Evolutionary conservation across 495 filamentous ascomycete genomes (phyloP).

Genomic region (Talaromyces ruber): DNA sequence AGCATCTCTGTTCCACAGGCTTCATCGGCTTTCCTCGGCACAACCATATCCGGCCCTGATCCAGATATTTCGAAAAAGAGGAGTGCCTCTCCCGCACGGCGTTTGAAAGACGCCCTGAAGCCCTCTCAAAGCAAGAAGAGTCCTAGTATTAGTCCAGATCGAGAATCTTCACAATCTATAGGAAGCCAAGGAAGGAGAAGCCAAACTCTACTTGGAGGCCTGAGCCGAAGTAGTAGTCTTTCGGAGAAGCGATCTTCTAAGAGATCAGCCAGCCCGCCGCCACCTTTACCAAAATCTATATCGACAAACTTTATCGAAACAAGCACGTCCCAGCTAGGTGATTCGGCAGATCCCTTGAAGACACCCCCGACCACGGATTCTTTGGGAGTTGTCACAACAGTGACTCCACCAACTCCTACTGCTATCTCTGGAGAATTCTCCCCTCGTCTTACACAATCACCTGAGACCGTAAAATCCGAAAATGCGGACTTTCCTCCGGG

Average conservation of each 20-base stretch:
- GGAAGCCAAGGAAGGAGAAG: slow-evolving; percentile 19
- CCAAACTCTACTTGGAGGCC: slow-evolving; percentile 21
- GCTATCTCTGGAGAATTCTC: slow-evolving; percentile 18
- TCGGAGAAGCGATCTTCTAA: slow-evolving; percentile 27
- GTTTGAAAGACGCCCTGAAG: slow-evolving; percentile 37
- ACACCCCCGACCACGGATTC: slow-evolving; percentile 37
- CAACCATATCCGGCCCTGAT: slow-evolving; percentile 24
- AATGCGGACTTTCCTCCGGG: slow-evolving; percentile 20
- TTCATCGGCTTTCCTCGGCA: neutral
- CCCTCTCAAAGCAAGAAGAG: slow-evolving; percentile 28
- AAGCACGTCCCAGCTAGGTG: slow-evolving; percentile 10
- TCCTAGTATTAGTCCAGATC: slow-evolving; percentile 35
- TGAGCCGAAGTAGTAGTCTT: slow-evolving; percentile 29
- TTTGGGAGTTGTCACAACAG: slow-evolving; percentile 38
- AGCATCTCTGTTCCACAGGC: slow-evolving; percentile 3
- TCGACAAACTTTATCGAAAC: slow-evolving; percentile 19
- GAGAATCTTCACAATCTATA: slow-evolving; percentile 26
- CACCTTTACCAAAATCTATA: slow-evolving; percentile 28
- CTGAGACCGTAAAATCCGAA: slow-evolving; percentile 22
- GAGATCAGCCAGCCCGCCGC: slow-evolving; percentile 15
- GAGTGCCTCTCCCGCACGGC: slow-evolving; percentile 34
- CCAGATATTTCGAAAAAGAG: slow-evolving; percentile 26
- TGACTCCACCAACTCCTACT: slow-evolving; percentile 48
- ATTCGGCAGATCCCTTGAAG: slow-evolving; percentile 13
- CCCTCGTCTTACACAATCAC: slow-evolving; percentile 24